Conservation (phyloP, 306 rosid genomes). For the Citrullus amarus region DNA sequence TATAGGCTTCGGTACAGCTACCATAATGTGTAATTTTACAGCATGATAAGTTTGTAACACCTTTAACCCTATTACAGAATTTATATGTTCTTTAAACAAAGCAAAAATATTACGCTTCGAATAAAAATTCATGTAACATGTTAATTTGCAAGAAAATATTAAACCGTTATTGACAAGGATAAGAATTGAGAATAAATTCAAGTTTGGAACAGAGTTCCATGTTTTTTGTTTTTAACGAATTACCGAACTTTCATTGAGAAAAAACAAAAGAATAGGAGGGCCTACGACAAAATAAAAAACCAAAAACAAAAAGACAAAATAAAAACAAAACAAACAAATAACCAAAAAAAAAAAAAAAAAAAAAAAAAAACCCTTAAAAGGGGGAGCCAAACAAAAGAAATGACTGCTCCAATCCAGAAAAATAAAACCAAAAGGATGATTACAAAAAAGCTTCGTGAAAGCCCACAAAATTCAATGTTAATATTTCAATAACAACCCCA, state of each 20-base stretch:
- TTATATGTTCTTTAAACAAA: background rate
- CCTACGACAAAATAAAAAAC: background rate
- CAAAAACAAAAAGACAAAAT: background rate
- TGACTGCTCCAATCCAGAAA: background rate
- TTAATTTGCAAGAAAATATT: background rate
- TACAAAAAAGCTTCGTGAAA: background rate
- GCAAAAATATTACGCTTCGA: background rate
- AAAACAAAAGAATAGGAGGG: background rate
- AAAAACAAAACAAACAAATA: no score
- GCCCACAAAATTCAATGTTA: background rate
- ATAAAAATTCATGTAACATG: background rate
- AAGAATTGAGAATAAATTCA: background rate
- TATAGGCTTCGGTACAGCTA: background rate
- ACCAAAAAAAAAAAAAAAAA: no score
- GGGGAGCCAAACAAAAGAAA: background rate
- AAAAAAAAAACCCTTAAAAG: no score
- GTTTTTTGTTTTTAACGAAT: background rate
- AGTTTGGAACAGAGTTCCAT: background rate
- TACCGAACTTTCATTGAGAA: background rate
- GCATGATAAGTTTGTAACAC: background rate
- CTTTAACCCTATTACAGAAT: background rate
- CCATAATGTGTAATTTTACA: background rate
- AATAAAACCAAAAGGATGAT: background rate
- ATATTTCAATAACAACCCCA: background rate
- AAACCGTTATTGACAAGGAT: background rate